Evolutionary conservation across 2,329 filamentous ascomycete species (phyloP), one percentile per base, ranked within the genome.

Genomic region (Aspergillus uvarum): DNA sequence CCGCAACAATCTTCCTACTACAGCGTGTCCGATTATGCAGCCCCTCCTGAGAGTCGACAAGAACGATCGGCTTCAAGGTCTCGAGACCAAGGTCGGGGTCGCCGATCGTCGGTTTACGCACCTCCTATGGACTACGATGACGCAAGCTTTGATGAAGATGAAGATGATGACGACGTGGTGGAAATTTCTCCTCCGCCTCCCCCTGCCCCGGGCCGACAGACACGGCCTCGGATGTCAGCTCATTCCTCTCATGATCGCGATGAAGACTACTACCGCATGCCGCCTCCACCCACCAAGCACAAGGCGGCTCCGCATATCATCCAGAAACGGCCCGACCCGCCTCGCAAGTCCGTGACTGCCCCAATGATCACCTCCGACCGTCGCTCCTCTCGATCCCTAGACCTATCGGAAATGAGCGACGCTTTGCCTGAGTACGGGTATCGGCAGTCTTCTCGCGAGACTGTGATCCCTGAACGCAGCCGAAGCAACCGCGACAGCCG

Each of bases 231-330:
- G 22, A 67, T 67, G 32, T 65, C 72, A n/a, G 66, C 70, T 58
- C 70, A 68, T 50, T 65, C 64, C 32, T 59, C 59, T 12, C 70
- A 68, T 51, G 69, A 72, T 11, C 70, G 67, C 16, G 76, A 76
- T 48, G 77, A 80, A 58, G 78, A 79, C 51, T 78, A 70, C 55
- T 76, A 78, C 60, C 74, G 67, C 54, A 79, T 79, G 75, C 77
- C 76, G 49, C 78, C 76, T 5, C 77, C 77, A n/a, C 71, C 72
- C 5, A 57, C 67, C 21, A 76, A 71, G 56, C 56, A 63, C 38
- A 73, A 67, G 54, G 60, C 67, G 31, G 57, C 65, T 32, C 69
- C 69, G 7, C 72, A 76, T 29, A 72, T 78, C 31, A 76, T 77
- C 58, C 74, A 76, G 59, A 73, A 68, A 52, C 72, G 70, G 21